These are phyloP conservation scores for Kregervanrija delftensis DNA, from an alignment of 805 yeast genomes.

Conservation along the genomic window DNA sequence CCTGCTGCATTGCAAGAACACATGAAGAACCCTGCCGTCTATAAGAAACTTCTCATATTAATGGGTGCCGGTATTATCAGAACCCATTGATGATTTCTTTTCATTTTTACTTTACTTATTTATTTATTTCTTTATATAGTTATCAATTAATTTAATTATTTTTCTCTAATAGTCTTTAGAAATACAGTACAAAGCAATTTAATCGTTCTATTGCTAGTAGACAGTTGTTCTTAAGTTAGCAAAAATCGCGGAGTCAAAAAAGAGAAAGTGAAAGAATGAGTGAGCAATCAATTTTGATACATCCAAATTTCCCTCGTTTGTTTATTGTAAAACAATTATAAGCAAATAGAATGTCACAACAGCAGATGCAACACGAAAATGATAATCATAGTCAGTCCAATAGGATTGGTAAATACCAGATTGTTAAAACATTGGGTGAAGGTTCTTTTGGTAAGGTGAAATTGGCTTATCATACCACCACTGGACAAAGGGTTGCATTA, in stretches of 20 bases:
- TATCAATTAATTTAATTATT: neutral
- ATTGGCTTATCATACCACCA: slow-evolving; percentile 79
- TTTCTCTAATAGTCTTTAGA: neutral
- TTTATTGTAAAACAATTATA: too few relatives aligned
- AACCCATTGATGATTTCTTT: slow-evolving; percentile 32
- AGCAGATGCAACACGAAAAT: slow-evolving; percentile 5
- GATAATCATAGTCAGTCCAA: slow-evolving; percentile 12
- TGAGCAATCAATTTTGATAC: too few relatives aligned
- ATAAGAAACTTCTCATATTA: slow-evolving; percentile 78
- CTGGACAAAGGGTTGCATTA: slow-evolving; percentile 88
- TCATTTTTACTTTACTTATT: neutral
- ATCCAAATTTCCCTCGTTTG: too few relatives aligned
- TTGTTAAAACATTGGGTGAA: slow-evolving; percentile 88
- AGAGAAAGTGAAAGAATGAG: too few relatives aligned
- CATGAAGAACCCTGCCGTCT: slow-evolving; percentile 92
- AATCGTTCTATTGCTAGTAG: neutral
- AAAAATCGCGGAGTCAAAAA: neutral
- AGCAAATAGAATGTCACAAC: neutral
- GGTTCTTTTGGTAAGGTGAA: slow-evolving; percentile 97
- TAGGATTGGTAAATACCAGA: slow-evolving; percentile 86
- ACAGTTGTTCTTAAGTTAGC: slow-evolving; percentile 36
- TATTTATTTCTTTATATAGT: neutral
- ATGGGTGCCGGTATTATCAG: slow-evolving; percentile 97
- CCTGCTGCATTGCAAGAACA: slow-evolving; percentile 97
- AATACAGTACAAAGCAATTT: too few relatives aligned